A percentile compares a stretch with the other conserved stretches of the same genome.
These are phyloP conservation scores for Pyrrhoderma noxium DNA, from an alignment of 1,284 basidiomycete species.

Conservation along the genomic window DNA sequence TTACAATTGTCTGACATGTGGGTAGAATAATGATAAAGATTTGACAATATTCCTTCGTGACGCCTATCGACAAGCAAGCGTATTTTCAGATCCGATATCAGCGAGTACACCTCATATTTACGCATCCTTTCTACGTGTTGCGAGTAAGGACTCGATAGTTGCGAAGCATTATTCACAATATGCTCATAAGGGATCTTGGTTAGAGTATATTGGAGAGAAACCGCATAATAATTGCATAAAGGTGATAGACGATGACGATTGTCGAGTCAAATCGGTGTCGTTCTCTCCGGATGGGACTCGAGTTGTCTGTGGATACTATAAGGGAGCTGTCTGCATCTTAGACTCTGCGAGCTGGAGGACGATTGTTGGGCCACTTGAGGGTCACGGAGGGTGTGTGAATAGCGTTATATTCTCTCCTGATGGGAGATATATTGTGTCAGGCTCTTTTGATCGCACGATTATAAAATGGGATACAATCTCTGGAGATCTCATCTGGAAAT, in stretches of 20 bases:
- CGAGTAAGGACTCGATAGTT: neutral
- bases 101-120: neutral
- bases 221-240: no score
- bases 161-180: no score
- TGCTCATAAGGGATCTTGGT: no score
- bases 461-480: no score
- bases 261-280: no score
- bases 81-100: no score
- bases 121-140: neutral
- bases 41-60: no score
- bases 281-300: conserved; percentile 19
- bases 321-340: no score
- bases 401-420: conserved; percentile 10
- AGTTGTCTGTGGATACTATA: conserved; percentile 19
- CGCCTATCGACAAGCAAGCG: no score
- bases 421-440: conserved; percentile 4
- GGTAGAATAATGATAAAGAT: neutral
- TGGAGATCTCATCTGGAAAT: no score
- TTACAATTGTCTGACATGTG: neutral
- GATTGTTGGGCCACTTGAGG: neutral
- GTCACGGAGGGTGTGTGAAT: conserved; percentile 7
- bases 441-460: neutral
- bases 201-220: no score
- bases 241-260: neutral
- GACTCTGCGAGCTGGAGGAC: conserved; percentile 8